Base-by-base conservation (phyloP, 83 land plant genomes). In the Larix sibirica region DNA sequence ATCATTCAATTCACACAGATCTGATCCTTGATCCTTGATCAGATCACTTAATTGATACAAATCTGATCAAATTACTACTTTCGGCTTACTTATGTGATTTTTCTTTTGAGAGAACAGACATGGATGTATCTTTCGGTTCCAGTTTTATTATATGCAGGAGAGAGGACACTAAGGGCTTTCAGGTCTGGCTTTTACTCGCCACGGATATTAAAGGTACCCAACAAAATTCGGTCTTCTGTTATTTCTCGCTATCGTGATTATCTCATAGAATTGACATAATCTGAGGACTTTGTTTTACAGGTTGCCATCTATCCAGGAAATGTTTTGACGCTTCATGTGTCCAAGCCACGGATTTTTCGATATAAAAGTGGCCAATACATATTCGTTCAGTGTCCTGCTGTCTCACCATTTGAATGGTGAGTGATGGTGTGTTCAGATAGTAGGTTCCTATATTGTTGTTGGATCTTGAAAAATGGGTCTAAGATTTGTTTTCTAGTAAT, bases 361-460 rank as follows among this genome's bases (percentile, higher is more conserved):
- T 97, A 97, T 85, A 91, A 86, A 84, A 97, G 99, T 82, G 98
- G 99, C 23, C 98, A 96, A 87, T 97, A 97, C 83, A 84, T 97
- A 2, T 97, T 96, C 85, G 80, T 97, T 24, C 88, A 96, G 67
- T 97, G 99, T 63, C 98, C 99, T 5, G 44, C 83, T 26, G 91
- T 97, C 38, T 97, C 99, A 26, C 83, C 96, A 42, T 96, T 97
- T 83, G 99, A 97, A 84, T 97, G 99, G 99, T 96, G 64, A 69
- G 87, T 44, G 8, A 24, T 13, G 36, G 66, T 42, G 40, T 54
- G 13, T 54, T 54, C 58, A 54, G 14, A 54, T 13, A 54, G 16
- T 12, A 54, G 3, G 58, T 54, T 2, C 2, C 58, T 54, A 12
- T 54, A 10, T 54, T 54, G 58, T 12, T 12, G 58, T 54, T 54